These are phyloP conservation scores for Boechera retrofracta DNA, from an alignment of 345 rosid species.

Conservation along the genomic window DNA sequence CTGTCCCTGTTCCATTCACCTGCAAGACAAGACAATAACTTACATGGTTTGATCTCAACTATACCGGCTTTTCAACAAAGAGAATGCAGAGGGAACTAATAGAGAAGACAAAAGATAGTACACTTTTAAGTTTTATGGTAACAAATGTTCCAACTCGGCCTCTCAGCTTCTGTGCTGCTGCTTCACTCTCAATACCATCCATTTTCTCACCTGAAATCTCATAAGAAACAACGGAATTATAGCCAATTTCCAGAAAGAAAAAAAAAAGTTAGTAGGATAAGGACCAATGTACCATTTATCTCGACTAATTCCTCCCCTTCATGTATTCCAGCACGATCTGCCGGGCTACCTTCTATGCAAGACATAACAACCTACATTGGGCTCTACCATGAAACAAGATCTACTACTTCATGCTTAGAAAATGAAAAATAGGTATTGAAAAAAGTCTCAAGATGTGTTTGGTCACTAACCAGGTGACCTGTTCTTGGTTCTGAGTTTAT, in stretches of 20 bases:
- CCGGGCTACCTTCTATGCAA: slow-evolving; percentile 82
- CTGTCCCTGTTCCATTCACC: slow-evolving; percentile 52
- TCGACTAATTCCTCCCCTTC: slow-evolving; percentile 86
- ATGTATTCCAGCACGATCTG: slow-evolving; percentile 88
- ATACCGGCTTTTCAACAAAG: neutral
- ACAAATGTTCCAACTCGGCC: slow-evolving; percentile 85
- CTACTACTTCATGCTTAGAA: slow-evolving; percentile 17
- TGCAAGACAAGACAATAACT: slow-evolving; percentile 42
- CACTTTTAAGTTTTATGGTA: slow-evolving; percentile 69
- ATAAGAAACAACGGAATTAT: slow-evolving; percentile 13
- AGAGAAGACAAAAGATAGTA: slow-evolving; percentile 11
- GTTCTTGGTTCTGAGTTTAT: slow-evolving; percentile 74
- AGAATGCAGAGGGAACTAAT: neutral
- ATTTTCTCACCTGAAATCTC: slow-evolving; percentile 67
- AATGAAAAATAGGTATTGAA: neutral
- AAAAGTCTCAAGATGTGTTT: slow-evolving; percentile 15
- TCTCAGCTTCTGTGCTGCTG: slow-evolving; percentile 86
- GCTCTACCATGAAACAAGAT: slow-evolving; percentile 38
- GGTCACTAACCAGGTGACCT: slow-evolving; percentile 78
- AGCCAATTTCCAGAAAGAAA: neutral
- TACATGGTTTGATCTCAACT: neutral
- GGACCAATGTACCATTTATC: slow-evolving; percentile 69
- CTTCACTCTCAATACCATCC: slow-evolving; percentile 74
- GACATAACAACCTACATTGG: slow-evolving; percentile 77
- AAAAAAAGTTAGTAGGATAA: neutral